Evolutionary conservation across 148 eudicot genomes (phyloP).

Genomic region (Salicornia ramosissima): DNA sequence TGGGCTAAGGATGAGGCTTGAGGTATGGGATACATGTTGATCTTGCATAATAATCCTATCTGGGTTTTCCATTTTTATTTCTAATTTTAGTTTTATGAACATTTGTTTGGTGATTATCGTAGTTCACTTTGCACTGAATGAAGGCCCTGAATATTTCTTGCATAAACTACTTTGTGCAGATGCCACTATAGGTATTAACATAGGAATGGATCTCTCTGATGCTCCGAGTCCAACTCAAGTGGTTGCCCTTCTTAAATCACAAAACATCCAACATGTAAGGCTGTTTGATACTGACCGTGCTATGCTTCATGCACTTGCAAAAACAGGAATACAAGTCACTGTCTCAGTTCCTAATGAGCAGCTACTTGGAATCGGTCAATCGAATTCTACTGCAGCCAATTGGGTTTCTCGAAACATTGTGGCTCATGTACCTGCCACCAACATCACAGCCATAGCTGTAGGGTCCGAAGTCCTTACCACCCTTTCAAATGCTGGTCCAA

Average conservation of each 20-base stretch:
- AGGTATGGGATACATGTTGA: too few relatives aligned
- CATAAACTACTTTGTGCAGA: constrained; percentile 35
- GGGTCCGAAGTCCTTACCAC: constrained; percentile 90
- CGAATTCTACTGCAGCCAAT: constrained; percentile 84
- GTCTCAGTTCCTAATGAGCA: constrained; percentile 89
- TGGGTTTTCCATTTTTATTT: not conserved
- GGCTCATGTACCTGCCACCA: constrained; percentile 81
- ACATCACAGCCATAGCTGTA: constrained; percentile 73
- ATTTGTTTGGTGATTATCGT: not conserved
- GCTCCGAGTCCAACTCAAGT: constrained; percentile 79
- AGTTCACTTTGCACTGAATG: not conserved
- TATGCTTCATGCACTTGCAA: constrained; percentile 80
- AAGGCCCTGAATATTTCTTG: not conserved
- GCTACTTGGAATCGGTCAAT: constrained; percentile 82
- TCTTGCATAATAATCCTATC: not conserved
- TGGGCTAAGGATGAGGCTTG: too few relatives aligned
- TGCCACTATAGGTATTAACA: constrained; percentile 73
- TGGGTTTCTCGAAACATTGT: constrained; percentile 79
- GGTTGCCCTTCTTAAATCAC: constrained; percentile 78
- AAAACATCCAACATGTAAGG: constrained; percentile 67
- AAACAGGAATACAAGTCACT: constrained; percentile 61
- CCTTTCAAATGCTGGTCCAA: constrained; percentile 79
- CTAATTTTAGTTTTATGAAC: not conserved
- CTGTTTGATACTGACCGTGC: constrained; percentile 68
- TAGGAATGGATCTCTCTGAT: constrained; percentile 70